These are phyloP conservation scores for Plasmodium inui DNA, from an alignment of 169 alveolate genomes.

Conservation along the genomic window DNA sequence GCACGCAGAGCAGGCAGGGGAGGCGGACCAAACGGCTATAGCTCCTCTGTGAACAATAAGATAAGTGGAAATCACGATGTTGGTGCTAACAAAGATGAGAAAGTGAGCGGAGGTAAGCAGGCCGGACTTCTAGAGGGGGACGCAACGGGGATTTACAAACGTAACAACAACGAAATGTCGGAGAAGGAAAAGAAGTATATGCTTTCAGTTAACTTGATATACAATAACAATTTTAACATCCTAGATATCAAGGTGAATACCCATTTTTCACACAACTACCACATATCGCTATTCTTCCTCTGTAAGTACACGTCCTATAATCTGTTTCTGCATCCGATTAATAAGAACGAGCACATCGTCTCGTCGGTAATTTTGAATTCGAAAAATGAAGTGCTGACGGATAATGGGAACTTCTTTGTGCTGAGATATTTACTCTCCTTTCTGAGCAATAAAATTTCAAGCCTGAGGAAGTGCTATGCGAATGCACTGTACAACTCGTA, in stretches of 20 bases:
- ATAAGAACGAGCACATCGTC: constrained; percentile 63
- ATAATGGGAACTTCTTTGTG: constrained; percentile 56
- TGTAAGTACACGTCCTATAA: constrained; percentile 69
- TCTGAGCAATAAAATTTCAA: constrained; percentile 46
- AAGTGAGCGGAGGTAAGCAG: background rate
- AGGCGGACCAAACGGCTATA: background rate
- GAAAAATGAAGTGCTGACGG: constrained; percentile 32
- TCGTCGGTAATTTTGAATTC: constrained; percentile 50
- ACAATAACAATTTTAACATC: constrained; percentile 35
- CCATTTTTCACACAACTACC: constrained; percentile 67
- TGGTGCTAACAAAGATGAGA: background rate
- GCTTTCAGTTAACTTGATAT: constrained; percentile 23
- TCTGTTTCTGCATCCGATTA: constrained; percentile 56
- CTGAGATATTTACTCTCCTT: constrained; percentile 49
- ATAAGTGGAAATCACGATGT: background rate
- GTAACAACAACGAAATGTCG: background rate
- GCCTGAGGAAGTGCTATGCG: constrained; percentile 58
- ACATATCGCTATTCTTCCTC: constrained; percentile 45
- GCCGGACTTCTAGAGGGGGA: background rate
- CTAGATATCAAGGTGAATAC: constrained; percentile 59
- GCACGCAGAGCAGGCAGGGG: background rate
- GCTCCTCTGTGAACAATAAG: background rate
- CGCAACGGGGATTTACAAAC: background rate
- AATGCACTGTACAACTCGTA: constrained; percentile 63
- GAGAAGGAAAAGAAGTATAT: constrained; percentile 31